Evolutionary conservation across 164 flowering plant genomes (phyloP).

Genomic region (Magnolia officinalis): DNA sequence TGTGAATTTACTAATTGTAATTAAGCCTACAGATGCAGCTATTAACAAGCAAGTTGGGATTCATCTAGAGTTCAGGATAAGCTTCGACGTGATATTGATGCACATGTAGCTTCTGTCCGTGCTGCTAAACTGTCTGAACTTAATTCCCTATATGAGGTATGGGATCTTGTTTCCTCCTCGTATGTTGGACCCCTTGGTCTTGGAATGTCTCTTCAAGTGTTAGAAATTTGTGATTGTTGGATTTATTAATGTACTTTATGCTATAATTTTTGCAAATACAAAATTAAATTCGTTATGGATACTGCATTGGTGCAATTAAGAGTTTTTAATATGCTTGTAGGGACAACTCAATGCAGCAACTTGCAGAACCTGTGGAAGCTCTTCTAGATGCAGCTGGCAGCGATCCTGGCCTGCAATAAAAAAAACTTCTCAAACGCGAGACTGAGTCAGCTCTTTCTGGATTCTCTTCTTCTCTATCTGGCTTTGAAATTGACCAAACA

Average conservation of each 20-base stretch:
- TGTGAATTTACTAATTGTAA: constrained; percentile 6
- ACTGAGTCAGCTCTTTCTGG: constrained; percentile 70
- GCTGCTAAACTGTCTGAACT: constrained; percentile 75
- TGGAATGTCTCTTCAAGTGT: no score
- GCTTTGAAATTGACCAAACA: constrained; percentile 78
- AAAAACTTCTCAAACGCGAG: constrained; percentile 73
- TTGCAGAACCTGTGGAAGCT: constrained; percentile 85
- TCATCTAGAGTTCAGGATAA: constrained; percentile 73
- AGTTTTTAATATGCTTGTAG: constrained; percentile 32
- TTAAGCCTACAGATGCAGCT: constrained; percentile 47
- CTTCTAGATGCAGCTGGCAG: constrained; percentile 76
- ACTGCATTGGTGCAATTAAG: background rate
- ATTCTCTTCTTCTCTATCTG: constrained; percentile 65
- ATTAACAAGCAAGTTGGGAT: constrained; percentile 78
- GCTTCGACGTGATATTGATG: constrained; percentile 82
- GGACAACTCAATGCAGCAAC: constrained; percentile 66
- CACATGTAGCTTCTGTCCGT: constrained; percentile 73
- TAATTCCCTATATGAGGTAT: constrained; percentile 70
- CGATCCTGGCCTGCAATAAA: constrained; percentile 93
- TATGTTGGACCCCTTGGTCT: background rate
- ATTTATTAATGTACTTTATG: background rate
- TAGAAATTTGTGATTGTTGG: background rate
- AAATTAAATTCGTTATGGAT: background rate
- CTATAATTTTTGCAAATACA: background rate
- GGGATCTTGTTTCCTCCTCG: background rate